Evolutionary conservation across 2,329 filamentous ascomycete species (phyloP), one percentile per base, ranked within the genome.

Genomic region (Ilyonectria sp.): DNA sequence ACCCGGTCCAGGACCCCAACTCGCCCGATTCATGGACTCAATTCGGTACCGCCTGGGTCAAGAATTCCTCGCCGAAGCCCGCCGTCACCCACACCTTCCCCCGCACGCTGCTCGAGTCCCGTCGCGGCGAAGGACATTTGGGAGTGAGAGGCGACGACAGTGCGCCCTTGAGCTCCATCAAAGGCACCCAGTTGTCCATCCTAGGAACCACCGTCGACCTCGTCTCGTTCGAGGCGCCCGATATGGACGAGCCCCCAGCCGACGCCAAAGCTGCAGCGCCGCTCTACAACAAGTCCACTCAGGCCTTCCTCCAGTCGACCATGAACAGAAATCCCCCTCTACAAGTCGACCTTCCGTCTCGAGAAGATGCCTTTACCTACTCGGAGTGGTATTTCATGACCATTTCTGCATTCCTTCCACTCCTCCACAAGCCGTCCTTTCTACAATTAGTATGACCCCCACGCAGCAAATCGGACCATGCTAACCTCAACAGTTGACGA

Each of bases 191-290:
- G 9, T 83, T 96, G n/a, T 91, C 92, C 1, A 89, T 97, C 60
- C 89, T 96, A 47, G 94, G 93, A 37, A 92, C 92, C 72, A 91
- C 93, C 52, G 92, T 96, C 74, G 92, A 97, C 79, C 88, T 95
- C 47, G 90, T 92, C 13, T 89, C 91, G 50, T 94, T 93, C 75
- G 87, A 91, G 53, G 89, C 87, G 1, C 84, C 86, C 1, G 92
- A 94, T 67, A 85, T 89, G 78, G 89, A 92, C 73, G 91, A 93
- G 82, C 78, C 78, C 13, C 72, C 73, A 6, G 58, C 70, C 8
- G 86, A 78, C 21, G 79, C 79, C 19, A 79, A 80, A 23, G 78
- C 75, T 33, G 79, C 80, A 4, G 79, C 81, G 33, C 85, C 85
- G 2, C 76, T 90, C 10, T 91, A 91, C 79, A 92, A 92, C 80